A percentile compares a stretch with the other conserved stretches of the same genome.
Evolutionary conservation across 2,329 filamentous ascomycete species (phyloP).

Genomic region (Allantophomopsis cytisporea): DNA sequence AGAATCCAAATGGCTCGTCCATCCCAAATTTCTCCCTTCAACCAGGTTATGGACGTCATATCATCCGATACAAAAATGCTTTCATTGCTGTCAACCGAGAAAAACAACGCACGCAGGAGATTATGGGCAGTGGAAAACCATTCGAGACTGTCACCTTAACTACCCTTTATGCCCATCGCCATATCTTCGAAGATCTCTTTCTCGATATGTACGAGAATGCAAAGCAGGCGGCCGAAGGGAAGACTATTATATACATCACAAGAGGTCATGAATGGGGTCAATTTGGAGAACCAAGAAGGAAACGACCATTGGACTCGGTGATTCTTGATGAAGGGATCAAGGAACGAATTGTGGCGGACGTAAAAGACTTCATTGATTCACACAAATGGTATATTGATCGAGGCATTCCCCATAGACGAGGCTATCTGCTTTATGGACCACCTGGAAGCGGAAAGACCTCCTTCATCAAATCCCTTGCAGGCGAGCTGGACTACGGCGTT

Average conservation of each 20-base stretch:
- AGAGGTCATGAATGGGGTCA: conserved; percentile 74
- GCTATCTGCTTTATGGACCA: conserved; percentile 79
- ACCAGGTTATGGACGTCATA: conserved; percentile 79
- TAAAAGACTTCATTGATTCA: conserved; percentile 67
- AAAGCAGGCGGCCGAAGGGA: conserved; percentile 70
- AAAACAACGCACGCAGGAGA: conserved; percentile 75
- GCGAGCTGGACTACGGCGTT: conserved; percentile 84
- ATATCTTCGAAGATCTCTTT: conserved; percentile 85
- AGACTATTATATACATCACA: conserved; percentile 82
- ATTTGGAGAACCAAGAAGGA: conserved; percentile 73
- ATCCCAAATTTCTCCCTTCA: conserved; percentile 78
- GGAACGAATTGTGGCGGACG: conserved; percentile 66
- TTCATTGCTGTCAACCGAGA: conserved; percentile 81
- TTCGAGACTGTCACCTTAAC: conserved; percentile 92
- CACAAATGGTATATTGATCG: conserved; percentile 85
- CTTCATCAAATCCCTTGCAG: conserved; percentile 90
- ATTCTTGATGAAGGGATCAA: conserved; percentile 75
- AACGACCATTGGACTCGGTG: conserved; percentile 79
- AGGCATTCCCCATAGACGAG: conserved; percentile 85
- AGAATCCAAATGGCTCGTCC: conserved; percentile 51
- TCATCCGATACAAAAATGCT: conserved; percentile 74
- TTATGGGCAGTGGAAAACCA: conserved; percentile 68
- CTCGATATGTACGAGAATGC: conserved; percentile 74
- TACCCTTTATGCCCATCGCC: conserved; percentile 76
- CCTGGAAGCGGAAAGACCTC: conserved; percentile 90